These are phyloP conservation scores for Corchorus capsularis DNA, from an alignment of 345 rosid species.

Conservation along the genomic window DNA sequence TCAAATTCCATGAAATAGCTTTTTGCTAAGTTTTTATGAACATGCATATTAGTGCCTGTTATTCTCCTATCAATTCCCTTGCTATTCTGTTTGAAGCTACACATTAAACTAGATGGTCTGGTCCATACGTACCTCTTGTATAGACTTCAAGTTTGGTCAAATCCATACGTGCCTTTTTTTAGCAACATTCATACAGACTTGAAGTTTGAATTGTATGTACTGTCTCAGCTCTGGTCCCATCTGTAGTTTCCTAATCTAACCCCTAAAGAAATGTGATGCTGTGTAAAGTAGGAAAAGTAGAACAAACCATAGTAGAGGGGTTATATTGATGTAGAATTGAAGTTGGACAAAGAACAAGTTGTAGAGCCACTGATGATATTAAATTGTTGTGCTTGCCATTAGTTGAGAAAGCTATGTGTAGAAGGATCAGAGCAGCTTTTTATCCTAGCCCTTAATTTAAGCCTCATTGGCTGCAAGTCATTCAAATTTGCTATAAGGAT, in stretches of 20 bases:
- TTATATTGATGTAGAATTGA: not conserved
- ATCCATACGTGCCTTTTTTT: not conserved
- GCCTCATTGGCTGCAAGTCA: no score
- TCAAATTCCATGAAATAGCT: constrained; percentile 5
- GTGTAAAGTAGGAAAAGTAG: not conserved
- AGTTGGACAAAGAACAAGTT: not conserved
- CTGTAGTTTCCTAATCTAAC: not conserved
- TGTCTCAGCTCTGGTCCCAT: not conserved
- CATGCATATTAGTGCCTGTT: not conserved
- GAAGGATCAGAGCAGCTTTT: no score
- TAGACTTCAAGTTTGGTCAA: not conserved
- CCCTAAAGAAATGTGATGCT: not conserved
- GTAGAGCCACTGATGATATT: not conserved
- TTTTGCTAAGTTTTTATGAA: not conserved
- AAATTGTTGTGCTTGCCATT: not conserved
- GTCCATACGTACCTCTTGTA: not conserved
- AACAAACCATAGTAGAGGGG: not conserved
- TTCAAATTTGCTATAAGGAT: no score
- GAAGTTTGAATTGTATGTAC: not conserved
- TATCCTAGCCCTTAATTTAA: no score
- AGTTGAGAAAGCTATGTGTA: no score
- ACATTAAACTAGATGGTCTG: constrained; percentile 1
- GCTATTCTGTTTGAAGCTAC: constrained; percentile 9
- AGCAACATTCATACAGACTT: not conserved
- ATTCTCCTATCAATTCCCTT: constrained; percentile 1